These are phyloP conservation scores for Amanita inopinata DNA, from an alignment of 768 basidiomycete species.

Conservation along the genomic window DNA sequence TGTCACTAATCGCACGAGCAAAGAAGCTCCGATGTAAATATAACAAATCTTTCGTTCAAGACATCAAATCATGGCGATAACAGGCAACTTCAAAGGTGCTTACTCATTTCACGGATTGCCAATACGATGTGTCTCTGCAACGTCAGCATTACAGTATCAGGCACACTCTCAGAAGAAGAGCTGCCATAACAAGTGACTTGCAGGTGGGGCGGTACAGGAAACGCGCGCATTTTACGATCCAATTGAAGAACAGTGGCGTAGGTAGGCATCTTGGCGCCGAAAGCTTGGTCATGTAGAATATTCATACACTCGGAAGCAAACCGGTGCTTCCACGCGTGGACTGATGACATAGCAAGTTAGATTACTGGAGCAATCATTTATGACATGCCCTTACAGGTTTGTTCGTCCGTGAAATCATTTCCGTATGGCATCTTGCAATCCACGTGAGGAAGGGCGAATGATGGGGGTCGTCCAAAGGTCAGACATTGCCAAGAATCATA, in stretches of 20 bases:
- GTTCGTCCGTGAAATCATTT: slow-evolving; percentile 41
- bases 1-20: slow-evolving; percentile 62
- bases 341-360: slow-evolving; percentile 22
- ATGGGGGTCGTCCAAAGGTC: slow-evolving; percentile 63
- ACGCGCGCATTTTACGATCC: slow-evolving; percentile 57
- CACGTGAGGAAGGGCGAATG: slow-evolving; percentile 56
- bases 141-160: slow-evolving; percentile 43
- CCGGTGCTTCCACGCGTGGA: slow-evolving; percentile 61
- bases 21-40: slow-evolving; percentile 71
- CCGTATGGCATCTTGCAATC: slow-evolving; percentile 54
- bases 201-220: slow-evolving; percentile 56
- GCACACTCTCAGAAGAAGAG: slow-evolving; percentile 35
- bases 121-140: slow-evolving; percentile 60
- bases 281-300: slow-evolving; percentile 60
- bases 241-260: slow-evolving; percentile 60
- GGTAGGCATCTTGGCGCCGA: slow-evolving; percentile 58
- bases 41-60: slow-evolving; percentile 40
- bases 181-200: slow-evolving; percentile 61
- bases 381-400: slow-evolving; percentile 38
- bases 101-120: slow-evolving; percentile 62
- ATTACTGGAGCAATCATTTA: slow-evolving; percentile 1
- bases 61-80: slow-evolving; percentile 3
- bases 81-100: slow-evolving; percentile 15
- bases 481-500: slow-evolving; percentile 51
- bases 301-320: slow-evolving; percentile 64